A percentile compares a stretch with the other conserved stretches of the same genome.
Conservation (phyloP, 305 asterid species). For the Striga hermonthica region DNA sequence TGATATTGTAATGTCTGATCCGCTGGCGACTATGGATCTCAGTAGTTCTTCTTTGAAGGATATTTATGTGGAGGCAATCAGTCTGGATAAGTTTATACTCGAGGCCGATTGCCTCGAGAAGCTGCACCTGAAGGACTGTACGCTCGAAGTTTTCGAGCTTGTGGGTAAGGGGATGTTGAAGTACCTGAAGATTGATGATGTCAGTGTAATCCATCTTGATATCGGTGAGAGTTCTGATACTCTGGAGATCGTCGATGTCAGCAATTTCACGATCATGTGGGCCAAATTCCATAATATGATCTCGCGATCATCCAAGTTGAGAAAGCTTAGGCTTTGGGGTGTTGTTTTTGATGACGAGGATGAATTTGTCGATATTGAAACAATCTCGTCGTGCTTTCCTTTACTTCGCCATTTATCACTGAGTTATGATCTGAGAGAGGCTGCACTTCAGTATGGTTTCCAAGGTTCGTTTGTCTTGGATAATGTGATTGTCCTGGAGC, state of each 20-base stretch:
- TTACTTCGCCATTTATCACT: slow-evolving; percentile 62
- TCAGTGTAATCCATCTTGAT: slow-evolving; percentile 88
- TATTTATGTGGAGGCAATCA: slow-evolving; percentile 75
- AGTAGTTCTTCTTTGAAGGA: slow-evolving; percentile 73
- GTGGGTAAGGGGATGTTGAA: slow-evolving; percentile 71
- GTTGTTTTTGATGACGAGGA: slow-evolving; percentile 90
- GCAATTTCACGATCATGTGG: slow-evolving; percentile 95
- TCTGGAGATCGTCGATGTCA: slow-evolving; percentile 82
- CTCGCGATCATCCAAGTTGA: slow-evolving; percentile 70
- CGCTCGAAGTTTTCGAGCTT: slow-evolving; percentile 80
- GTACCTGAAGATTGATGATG: slow-evolving; percentile 80
- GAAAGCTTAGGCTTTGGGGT: slow-evolving; percentile 81
- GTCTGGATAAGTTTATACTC: slow-evolving; percentile 77
- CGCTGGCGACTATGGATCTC: slow-evolving; percentile 72
- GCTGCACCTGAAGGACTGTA: slow-evolving; percentile 85
- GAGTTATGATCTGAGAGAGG: slow-evolving; percentile 72
- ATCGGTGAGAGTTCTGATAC: slow-evolving; percentile 78
- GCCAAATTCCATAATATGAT: slow-evolving; percentile 85
- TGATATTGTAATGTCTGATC: slow-evolving; percentile 84
- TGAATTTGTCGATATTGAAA: slow-evolving; percentile 78
- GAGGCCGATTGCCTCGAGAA: slow-evolving; percentile 84
- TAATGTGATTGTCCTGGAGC: slow-evolving; percentile 72
- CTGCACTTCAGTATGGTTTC: slow-evolving; percentile 65
- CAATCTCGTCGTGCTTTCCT: slow-evolving; percentile 80
- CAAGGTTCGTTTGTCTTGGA: slow-evolving; percentile 69